A percentile compares a stretch with the other conserved stretches of the same genome.
These are phyloP conservation scores for Amanita rimosa DNA, from an alignment of 768 basidiomycete genomes.

Conservation along the genomic window DNA sequence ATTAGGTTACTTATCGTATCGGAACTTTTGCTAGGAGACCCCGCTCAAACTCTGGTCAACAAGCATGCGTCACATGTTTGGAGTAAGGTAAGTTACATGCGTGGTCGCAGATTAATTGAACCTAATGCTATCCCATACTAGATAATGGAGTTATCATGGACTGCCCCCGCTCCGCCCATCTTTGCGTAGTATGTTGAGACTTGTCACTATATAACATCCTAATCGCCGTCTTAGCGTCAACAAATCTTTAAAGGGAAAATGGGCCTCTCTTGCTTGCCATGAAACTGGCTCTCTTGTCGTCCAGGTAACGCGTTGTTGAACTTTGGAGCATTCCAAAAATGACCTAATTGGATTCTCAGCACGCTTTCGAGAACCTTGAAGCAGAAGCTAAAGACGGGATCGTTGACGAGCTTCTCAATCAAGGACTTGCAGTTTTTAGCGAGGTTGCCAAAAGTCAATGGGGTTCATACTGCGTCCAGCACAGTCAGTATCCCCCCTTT, in stretches of 20 bases:
- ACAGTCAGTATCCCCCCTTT: slow-evolving; percentile 40
- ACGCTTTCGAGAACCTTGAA: slow-evolving; percentile 80
- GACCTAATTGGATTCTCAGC: slow-evolving; percentile 25
- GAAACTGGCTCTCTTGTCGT: slow-evolving; percentile 86
- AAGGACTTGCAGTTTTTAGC: slow-evolving; percentile 53
- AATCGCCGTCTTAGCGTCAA: slow-evolving; percentile 47
- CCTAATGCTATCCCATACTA: slow-evolving; percentile 17
- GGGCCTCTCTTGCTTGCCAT: slow-evolving; percentile 83
- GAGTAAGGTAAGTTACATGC: slow-evolving; percentile 52
- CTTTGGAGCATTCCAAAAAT: neutral
- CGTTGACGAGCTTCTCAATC: slow-evolving; percentile 72
- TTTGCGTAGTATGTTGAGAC: slow-evolving; percentile 59
- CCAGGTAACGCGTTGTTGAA: slow-evolving; percentile 38
- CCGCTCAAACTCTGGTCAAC: slow-evolving; percentile 77
- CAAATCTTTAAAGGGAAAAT: slow-evolving; percentile 78
- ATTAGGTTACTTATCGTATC: slow-evolving; percentile 74
- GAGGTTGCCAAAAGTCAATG: slow-evolving; percentile 82
- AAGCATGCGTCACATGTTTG: slow-evolving; percentile 90
- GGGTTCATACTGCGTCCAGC: slow-evolving; percentile 83
- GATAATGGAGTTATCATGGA: slow-evolving; percentile 91
- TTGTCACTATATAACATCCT: slow-evolving; percentile 1
- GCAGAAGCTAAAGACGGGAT: slow-evolving; percentile 78
- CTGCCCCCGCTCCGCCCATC: slow-evolving; percentile 77
- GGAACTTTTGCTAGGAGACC: slow-evolving; percentile 75
- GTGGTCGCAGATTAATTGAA: neutral